Conservation (phyloP, 2,329 filamentous ascomycete genomes). For the Zymoseptoria tritici region DNA sequence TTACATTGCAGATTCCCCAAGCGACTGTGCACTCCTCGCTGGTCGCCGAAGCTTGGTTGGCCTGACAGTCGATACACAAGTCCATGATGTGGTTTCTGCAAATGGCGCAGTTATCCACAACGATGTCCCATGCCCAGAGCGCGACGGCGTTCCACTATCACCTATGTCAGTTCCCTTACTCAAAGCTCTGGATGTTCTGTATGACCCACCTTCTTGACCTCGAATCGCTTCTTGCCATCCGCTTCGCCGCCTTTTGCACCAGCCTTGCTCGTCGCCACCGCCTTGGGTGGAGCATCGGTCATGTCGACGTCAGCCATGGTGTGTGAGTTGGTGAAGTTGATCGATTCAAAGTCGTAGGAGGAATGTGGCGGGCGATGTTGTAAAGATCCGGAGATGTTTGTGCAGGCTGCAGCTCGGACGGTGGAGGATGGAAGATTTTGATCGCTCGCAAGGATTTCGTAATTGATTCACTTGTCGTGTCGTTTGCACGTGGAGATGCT, state of each 20-base stretch:
- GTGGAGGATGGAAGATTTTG: background rate
- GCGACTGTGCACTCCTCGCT: slow-evolving; percentile 98
- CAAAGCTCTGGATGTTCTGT: background rate
- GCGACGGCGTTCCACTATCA: slow-evolving; percentile 93
- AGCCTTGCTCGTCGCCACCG: slow-evolving; percentile 41
- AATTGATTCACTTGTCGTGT: background rate
- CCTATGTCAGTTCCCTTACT: background rate
- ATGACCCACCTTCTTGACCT: slow-evolving; percentile 83
- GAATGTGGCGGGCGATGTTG: background rate
- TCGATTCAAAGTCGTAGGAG: background rate
- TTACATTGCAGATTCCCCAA: slow-evolving; percentile 97
- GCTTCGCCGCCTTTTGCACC: slow-evolving; percentile 43
- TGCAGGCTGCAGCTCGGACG: background rate
- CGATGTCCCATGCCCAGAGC: slow-evolving; percentile 98
- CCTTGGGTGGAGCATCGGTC: slow-evolving; percentile 65
- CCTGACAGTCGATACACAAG: slow-evolving; percentile 97
- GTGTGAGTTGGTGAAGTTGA: background rate
- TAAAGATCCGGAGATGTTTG: background rate
- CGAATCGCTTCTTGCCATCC: slow-evolving; percentile 88
- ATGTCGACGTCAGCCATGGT: slow-evolving; percentile 93
- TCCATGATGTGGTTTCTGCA: slow-evolving; percentile 99
- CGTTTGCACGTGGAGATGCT: background rate
- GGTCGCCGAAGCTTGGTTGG: slow-evolving; percentile 93
- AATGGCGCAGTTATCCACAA: slow-evolving; percentile 98
- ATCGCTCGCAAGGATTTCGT: background rate